phyloP scores from a whole-genome alignment of 2,329 filamentous ascomycete species.

The Canariomyces notabilis region DNA sequence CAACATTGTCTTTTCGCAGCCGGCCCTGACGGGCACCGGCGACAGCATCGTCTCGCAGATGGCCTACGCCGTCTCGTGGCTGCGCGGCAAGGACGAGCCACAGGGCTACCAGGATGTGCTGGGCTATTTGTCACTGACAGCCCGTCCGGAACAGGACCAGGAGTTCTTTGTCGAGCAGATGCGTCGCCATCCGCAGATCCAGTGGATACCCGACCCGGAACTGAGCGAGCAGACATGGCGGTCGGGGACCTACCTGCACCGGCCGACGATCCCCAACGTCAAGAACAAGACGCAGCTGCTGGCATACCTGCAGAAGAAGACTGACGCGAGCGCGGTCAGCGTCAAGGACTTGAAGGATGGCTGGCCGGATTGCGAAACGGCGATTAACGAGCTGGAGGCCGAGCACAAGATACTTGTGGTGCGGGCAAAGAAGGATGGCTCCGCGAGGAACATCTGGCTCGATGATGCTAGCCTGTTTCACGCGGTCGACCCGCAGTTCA shows the following conservation, averaged over 20 bases:
- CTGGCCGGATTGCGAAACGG: constrained; percentile 78
- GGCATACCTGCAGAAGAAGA: constrained; percentile 73
- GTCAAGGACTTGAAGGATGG: constrained; percentile 95
- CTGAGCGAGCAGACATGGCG: constrained; percentile 63
- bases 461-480: constrained; percentile 77
- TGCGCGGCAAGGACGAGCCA: constrained; percentile 66
- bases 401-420: constrained; percentile 79
- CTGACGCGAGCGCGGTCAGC: constrained; percentile 71
- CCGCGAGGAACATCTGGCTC: constrained; percentile 80
- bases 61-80: constrained; percentile 77
- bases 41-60: constrained; percentile 82
- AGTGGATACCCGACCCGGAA: constrained; percentile 51
- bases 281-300: constrained; percentile 72
- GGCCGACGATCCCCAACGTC: constrained; percentile 75
- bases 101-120: constrained; percentile 73
- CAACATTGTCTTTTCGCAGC: constrained; percentile 63
- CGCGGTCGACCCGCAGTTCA: constrained; percentile 75
- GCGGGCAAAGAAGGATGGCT: constrained; percentile 86
- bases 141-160: constrained; percentile 56
- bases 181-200: constrained; percentile 56
- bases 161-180: constrained; percentile 63
- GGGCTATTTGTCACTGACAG: constrained; percentile 69
- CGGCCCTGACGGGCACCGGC: constrained; percentile 69
- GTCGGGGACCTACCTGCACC: constrained; percentile 73
- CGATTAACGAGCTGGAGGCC: constrained; percentile 71